Conservation (phyloP, 192 early-diverging fungal genomes). For the Powellomyces hirtus region DNA sequence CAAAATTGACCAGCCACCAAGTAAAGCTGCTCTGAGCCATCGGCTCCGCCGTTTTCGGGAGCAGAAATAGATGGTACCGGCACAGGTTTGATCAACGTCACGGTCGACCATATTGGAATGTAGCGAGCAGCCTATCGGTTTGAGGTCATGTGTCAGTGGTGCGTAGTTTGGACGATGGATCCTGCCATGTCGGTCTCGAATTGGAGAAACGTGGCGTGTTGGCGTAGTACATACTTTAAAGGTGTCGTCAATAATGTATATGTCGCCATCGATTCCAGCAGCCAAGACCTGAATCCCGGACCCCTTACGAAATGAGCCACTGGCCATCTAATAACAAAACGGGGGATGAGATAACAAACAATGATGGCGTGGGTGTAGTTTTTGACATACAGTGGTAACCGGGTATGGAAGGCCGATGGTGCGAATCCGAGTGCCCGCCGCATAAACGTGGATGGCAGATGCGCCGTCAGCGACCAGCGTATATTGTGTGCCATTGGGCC, state of each 20-base stretch:
- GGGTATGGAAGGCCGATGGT: background rate
- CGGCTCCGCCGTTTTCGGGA: background rate
- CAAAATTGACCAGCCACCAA: background rate
- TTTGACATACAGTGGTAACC: background rate
- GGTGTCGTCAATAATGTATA: background rate
- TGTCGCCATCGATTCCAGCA: background rate
- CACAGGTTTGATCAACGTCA: background rate
- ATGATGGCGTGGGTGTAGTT: background rate
- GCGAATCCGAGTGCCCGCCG: background rate
- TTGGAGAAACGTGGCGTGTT: background rate
- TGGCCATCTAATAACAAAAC: background rate
- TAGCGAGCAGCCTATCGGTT: background rate
- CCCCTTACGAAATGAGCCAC: background rate
- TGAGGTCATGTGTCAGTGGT: background rate
- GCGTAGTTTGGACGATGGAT: too few relatives aligned
- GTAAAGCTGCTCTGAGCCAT: background rate
- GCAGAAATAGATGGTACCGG: background rate
- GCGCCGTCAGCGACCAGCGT: conserved; percentile 3
- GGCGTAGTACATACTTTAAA: background rate
- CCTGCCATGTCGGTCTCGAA: too few relatives aligned
- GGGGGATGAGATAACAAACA: background rate
- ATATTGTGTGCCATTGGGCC: background rate
- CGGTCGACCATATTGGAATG: background rate
- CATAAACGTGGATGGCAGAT: background rate
- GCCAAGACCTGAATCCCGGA: background rate